Base-by-base conservation (phyloP, 1,284 basidiomycete species). In the Coniferiporia weirii region DNA sequence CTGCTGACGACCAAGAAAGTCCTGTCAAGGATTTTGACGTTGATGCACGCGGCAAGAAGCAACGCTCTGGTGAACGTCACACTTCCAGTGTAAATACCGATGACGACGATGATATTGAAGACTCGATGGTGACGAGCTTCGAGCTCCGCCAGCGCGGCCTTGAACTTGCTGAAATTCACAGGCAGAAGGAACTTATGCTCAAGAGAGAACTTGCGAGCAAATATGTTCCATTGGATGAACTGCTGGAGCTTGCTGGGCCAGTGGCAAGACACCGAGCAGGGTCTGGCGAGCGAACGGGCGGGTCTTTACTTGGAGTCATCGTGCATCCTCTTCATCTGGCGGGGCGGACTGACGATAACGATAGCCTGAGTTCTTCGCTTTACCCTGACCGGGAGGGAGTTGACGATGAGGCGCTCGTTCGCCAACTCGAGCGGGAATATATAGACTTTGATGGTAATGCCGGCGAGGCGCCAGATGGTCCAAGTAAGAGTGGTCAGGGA, bases 371-470 rank as follows among this genome's bases (percentile, higher is more conserved):
- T 40, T 3, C 38, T 46, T 46, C 44, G 4, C 19, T 19, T 9
- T 19, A 9, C 1, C 54, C 20, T 13, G n/a, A 6, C n/a, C 22
- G 4, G 36, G 46, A 49, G 32, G 51, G 35, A 6, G 57, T 47
- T 13, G 40, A 54, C 19, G 60, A 58, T 22, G 56, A 61, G n/a
- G 51, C 52, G 15, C 36, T 40, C 12, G 51, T 54, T 17, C 59
- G 53, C 17, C 59, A 52, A 20, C 47, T 58, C 27, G 60, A 57
- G 46, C 52, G 50, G n/a, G 35, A 50, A 12, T 61, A 54, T 47
- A 46, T 61, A 17, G 56, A 61, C 38, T 58, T 61, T 15, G 60
- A 61, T 10, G 60, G 60, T 9, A 52, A 52, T 38, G 60, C 60
- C 9, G 52, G 48, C 35, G 38, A 19, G 17, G 20, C 7, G 17